Evolutionary conservation across 805 yeast genomes (phyloP).

Genomic region (Ogataea polymorpha): DNA sequence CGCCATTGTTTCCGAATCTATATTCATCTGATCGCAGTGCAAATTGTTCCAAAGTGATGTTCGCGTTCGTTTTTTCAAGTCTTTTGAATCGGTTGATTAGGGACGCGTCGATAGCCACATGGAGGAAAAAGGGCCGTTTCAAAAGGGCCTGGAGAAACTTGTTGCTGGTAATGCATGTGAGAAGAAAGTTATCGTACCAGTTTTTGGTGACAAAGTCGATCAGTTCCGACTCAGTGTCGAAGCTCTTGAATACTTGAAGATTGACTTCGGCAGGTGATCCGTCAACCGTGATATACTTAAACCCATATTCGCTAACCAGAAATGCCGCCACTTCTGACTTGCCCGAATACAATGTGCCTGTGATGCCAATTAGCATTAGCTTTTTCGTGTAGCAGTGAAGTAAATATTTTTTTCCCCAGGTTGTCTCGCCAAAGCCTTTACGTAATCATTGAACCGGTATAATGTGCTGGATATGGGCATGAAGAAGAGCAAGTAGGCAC

Average conservation of each 20-base stretch:
- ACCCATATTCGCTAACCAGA: constrained; percentile 49
- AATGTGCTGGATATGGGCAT: too few species aligned
- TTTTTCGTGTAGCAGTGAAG: background rate
- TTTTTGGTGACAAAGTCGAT: constrained; percentile 59
- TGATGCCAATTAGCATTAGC: constrained; percentile 69
- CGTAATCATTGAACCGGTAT: too few species aligned
- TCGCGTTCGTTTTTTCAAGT: constrained; percentile 15
- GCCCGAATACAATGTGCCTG: constrained; percentile 70
- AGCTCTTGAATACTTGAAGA: constrained; percentile 28
- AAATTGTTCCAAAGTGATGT: constrained; percentile 14
- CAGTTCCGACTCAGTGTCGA: constrained; percentile 42
- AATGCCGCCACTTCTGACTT: constrained; percentile 60
- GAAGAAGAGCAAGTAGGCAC: too few species aligned
- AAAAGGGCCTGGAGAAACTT: constrained; percentile 44
- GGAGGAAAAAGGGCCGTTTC: constrained; percentile 81
- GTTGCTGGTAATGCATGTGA: constrained; percentile 45
- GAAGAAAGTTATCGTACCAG: constrained; percentile 64
- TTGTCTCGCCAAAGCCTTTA: too few species aligned
- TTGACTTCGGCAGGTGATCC: constrained; percentile 15
- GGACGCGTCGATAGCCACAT: constrained; percentile 76
- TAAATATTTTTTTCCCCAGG: too few species aligned
- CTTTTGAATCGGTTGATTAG: constrained; percentile 43
- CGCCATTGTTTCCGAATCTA: constrained; percentile 10
- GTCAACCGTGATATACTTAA: constrained; percentile 34
- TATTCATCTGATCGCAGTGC: constrained; percentile 14